Evolutionary conservation across 2,329 filamentous ascomycete species (phyloP).

Genomic region (Aspergillus sp.): DNA sequence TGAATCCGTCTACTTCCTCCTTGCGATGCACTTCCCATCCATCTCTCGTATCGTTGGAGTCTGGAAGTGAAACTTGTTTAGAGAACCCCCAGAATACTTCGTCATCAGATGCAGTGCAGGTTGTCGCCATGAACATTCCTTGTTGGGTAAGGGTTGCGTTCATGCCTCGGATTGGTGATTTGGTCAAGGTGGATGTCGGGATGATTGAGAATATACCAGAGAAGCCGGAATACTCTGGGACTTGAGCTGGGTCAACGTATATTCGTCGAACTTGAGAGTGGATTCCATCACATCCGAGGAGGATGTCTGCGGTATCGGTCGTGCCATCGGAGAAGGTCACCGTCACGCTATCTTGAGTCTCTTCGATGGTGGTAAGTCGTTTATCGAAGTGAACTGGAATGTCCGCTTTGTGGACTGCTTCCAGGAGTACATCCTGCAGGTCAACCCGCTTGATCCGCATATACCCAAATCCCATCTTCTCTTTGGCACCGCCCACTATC

Average conservation of each 20-base stretch:
- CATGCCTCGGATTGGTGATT: conserved; percentile 11
- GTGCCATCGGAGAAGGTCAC: conserved; percentile 24
- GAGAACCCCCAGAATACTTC: conserved; percentile 26
- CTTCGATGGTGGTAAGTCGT: conserved; percentile 16
- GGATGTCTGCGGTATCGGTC: conserved; percentile 20
- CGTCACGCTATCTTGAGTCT: conserved; percentile 13
- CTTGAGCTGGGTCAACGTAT: conserved; percentile 22
- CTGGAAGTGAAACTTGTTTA: conserved; percentile 18
- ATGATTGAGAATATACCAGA: conserved; percentile 21
- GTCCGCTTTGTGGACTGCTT: conserved; percentile 13
- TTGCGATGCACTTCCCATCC: conserved; percentile 24
- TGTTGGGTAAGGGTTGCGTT: conserved; percentile 15
- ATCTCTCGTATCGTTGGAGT: conserved; percentile 13
- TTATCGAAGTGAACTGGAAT: conserved; percentile 23
- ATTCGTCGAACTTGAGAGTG: conserved; percentile 31
- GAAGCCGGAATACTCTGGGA: conserved; percentile 31
- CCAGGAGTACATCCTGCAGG: conserved; percentile 21
- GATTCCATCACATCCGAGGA: conserved; percentile 39
- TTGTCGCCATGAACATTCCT: conserved; percentile 18
- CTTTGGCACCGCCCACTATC: conserved; percentile 8
- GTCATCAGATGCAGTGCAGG: conserved; percentile 16
- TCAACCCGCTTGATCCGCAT: conserved; percentile 25
- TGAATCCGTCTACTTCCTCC: conserved; percentile 20
- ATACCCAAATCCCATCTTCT: conserved; percentile 24
- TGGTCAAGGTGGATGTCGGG: conserved; percentile 7